phyloP scores from a whole-genome alignment of 2,329 filamentous ascomycete genomes.

The Penicillium sp. region DNA sequence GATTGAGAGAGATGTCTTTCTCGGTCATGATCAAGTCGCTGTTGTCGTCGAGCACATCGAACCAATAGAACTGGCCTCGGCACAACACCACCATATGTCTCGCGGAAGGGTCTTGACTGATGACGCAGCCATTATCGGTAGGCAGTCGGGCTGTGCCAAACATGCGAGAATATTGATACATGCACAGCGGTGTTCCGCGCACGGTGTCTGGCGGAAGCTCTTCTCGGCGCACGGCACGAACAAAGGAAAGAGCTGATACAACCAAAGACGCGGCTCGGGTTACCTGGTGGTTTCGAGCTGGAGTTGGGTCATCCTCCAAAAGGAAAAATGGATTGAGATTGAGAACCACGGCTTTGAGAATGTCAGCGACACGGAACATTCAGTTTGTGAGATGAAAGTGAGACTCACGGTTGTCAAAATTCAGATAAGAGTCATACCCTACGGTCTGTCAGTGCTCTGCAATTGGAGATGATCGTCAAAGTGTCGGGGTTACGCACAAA shows the following conservation, averaged over 20 bases:
- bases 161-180: constrained; percentile 95
- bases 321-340: constrained; percentile 98
- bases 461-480: background rate
- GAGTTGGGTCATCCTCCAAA: constrained; percentile 93
- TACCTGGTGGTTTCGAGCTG: constrained; percentile 92
- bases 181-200: constrained; percentile 79
- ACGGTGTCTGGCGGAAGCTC: constrained; percentile 85
- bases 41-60: constrained; percentile 92
- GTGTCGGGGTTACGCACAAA: constrained; percentile 60
- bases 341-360: constrained; percentile 65
- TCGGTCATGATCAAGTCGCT: constrained; percentile 96
- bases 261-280: constrained; percentile 89
- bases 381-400: background rate
- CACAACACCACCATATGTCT: constrained; percentile 92
- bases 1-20: constrained; percentile 82
- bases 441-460: constrained; percentile 6
- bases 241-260: constrained; percentile 83
- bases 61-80: constrained; percentile 97
- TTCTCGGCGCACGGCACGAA: constrained; percentile 84
- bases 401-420: constrained; percentile 74
- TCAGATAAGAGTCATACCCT: constrained; percentile 99
- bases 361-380: constrained; percentile 6
- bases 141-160: constrained; percentile 94
- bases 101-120: constrained; percentile 87
- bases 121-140: constrained; percentile 89